phyloP scores from a whole-genome alignment of 2,329 filamentous ascomycete species.

The Neofusicoccum laricinum region DNA sequence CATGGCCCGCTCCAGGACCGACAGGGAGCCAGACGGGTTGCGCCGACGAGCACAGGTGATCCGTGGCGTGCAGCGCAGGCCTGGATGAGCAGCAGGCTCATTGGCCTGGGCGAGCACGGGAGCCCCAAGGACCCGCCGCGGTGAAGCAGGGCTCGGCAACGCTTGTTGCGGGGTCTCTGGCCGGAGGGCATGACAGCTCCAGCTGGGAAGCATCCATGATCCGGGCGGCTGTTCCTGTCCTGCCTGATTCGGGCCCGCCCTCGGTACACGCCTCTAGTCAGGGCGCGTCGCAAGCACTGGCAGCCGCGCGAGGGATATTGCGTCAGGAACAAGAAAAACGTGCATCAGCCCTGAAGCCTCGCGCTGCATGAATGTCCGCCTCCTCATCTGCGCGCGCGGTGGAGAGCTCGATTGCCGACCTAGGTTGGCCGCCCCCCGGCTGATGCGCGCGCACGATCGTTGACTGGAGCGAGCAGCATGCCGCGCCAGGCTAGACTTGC shows the following conservation, averaged over 20 bases:
- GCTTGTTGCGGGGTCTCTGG: slow-evolving; percentile 40
- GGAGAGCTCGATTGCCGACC: slow-evolving; percentile 10
- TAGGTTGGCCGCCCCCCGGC: slow-evolving; percentile 18
- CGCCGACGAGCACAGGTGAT: slow-evolving; percentile 37
- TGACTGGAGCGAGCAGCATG: slow-evolving; percentile 18
- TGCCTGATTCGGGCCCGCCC: slow-evolving; percentile 12
- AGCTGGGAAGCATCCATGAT: slow-evolving; percentile 16
- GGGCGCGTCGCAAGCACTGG: slow-evolving; percentile 30
- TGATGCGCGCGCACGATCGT: slow-evolving; percentile 36
- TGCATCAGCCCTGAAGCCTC: slow-evolving; percentile 33
- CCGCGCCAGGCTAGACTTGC: slow-evolving; percentile 28
- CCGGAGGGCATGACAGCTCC: slow-evolving; percentile 12
- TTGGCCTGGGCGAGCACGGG: slow-evolving; percentile 37
- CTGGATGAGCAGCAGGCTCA: slow-evolving; percentile 31
- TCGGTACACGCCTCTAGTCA: slow-evolving; percentile 8
- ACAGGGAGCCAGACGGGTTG: slow-evolving; percentile 31
- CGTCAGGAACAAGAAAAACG: slow-evolving; percentile 39
- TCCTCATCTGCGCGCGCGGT: slow-evolving; percentile 7
- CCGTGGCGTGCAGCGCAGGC: slow-evolving; percentile 36
- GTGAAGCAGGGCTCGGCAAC: slow-evolving; percentile 39
- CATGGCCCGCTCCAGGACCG: slow-evolving; percentile 17
- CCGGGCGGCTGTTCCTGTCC: slow-evolving; percentile 16
- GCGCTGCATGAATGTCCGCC: slow-evolving; percentile 14
- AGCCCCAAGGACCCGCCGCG: slow-evolving; percentile 37
- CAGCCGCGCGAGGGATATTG: slow-evolving; percentile 37